Percentiles rank a stretch among this genome's conserved stretches.
Conservation (phyloP, 441 rosid species). For the Geranium incanum region DNA sequence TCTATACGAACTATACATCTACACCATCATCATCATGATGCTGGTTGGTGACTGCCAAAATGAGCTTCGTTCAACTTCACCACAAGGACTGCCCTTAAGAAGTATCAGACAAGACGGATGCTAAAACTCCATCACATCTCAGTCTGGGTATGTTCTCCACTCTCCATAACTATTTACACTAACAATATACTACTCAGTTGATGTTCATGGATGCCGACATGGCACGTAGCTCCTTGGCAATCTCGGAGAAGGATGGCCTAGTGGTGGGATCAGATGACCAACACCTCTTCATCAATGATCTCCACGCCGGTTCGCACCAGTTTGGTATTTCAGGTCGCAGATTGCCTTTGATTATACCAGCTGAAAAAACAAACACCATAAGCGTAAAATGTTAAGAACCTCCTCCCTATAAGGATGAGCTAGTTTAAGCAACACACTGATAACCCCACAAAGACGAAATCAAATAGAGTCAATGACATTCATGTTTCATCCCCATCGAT, state of each 20-base stretch:
- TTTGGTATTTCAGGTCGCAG: constrained; percentile 45
- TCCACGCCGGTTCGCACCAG: constrained; percentile 52
- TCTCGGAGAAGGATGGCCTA: constrained; percentile 50
- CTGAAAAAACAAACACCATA: constrained; percentile 24
- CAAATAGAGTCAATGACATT: not conserved
- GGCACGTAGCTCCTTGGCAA: constrained; percentile 41
- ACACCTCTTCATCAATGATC: constrained; percentile 52
- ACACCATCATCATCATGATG: not conserved
- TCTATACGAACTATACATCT: not conserved
- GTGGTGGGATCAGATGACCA: constrained; percentile 47
- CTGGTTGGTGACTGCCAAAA: constrained; percentile 13
- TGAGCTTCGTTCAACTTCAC: constrained; percentile 5
- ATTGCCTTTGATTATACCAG: constrained; percentile 44
- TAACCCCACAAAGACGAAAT: not conserved
- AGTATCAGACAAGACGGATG: constrained; percentile 18
- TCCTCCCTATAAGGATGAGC: not conserved
- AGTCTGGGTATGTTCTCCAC: constrained; percentile 14
- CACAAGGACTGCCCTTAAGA: not conserved
- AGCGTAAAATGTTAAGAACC: not conserved
- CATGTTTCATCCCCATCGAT: not conserved
- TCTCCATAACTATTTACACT: constrained; percentile 20
- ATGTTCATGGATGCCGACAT: constrained; percentile 46
- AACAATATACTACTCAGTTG: constrained; percentile 11
- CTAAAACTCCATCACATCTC: constrained; percentile 19
- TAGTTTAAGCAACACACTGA: not conserved